Percentiles rank a stretch among this genome's conserved stretches.
These are phyloP conservation scores for Panaeolus cyanescens DNA, from an alignment of 768 basidiomycete species.

Conservation along the genomic window DNA sequence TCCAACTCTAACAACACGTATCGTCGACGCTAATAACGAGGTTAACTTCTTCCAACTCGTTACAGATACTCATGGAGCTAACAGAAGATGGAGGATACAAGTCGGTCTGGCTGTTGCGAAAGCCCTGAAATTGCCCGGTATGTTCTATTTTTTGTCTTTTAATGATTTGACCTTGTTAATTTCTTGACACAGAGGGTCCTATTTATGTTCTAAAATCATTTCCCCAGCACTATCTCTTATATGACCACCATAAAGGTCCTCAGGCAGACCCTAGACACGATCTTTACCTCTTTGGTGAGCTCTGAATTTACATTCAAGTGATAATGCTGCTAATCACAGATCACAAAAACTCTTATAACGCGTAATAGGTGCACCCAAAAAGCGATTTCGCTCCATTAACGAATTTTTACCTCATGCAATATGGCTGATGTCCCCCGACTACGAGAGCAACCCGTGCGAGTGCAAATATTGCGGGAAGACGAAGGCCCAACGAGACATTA, in stretches of 20 bases:
- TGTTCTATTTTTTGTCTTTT: not conserved
- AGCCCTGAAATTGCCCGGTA: conserved; percentile 52
- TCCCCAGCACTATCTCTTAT: conserved; percentile 72
- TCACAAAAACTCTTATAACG: not conserved
- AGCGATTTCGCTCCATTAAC: conserved; percentile 74
- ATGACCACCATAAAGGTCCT: conserved; percentile 73
- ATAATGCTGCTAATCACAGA: not conserved
- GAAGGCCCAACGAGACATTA: conserved; percentile 69
- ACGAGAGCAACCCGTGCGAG: conserved; percentile 54
- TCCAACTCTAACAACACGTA: conserved; percentile 57
- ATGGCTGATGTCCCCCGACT: conserved; percentile 61
- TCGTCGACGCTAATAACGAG: conserved; percentile 58
- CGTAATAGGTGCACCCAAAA: conserved; percentile 45
- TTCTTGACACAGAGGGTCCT: conserved; percentile 49
- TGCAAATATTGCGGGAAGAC: conserved; percentile 82
- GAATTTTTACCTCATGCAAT: conserved; percentile 85
- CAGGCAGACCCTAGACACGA: conserved; percentile 59
- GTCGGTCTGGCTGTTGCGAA: conserved; percentile 44
- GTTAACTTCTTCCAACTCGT: conserved; percentile 74
- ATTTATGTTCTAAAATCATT: conserved; percentile 64
- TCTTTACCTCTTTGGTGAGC: conserved; percentile 72
- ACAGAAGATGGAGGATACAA: conserved; percentile 58
- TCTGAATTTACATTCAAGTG: not conserved
- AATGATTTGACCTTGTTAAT: conserved; percentile 1
- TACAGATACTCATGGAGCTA: conserved; percentile 47